These are phyloP conservation scores for Phaeosphaeriaceae sp. DNA, from an alignment of 2,329 filamentous ascomycete species.

Conservation along the genomic window DNA sequence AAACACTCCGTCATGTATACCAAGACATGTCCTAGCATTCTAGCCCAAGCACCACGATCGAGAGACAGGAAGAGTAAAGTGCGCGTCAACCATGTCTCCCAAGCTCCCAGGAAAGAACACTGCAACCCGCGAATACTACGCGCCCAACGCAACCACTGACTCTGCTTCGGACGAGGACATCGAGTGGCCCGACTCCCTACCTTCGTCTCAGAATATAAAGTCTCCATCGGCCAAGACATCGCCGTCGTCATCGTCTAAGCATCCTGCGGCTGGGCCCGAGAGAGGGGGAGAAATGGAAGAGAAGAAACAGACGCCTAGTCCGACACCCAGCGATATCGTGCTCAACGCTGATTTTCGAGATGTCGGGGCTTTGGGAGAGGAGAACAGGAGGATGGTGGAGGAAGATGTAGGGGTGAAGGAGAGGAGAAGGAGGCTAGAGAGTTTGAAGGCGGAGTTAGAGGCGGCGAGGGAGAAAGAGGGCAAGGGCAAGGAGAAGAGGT, in stretches of 20 bases:
- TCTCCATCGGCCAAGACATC: background rate
- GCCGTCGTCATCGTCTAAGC: background rate
- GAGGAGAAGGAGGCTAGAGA: conserved; percentile 2
- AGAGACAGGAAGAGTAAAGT: background rate
- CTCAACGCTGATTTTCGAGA: background rate
- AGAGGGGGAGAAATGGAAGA: background rate
- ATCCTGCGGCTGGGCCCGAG: background rate
- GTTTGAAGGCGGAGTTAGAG: background rate
- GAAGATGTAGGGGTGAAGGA: background rate
- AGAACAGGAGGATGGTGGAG: background rate
- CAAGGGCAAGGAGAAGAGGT: background rate
- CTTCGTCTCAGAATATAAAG: too few relatives aligned
- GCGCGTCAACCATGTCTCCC: background rate
- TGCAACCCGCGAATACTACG: conserved; percentile 8
- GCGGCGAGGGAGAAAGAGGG: background rate
- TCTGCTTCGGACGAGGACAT: background rate
- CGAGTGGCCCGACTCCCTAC: background rate
- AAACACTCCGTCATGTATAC: background rate
- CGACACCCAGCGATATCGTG: conserved; percentile 5
- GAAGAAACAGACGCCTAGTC: background rate
- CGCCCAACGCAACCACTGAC: background rate
- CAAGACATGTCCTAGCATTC: background rate
- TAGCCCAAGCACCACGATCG: background rate
- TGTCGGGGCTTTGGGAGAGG: background rate
- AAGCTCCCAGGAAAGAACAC: conserved; percentile 3